Conservation (phyloP, 306 rosid genomes). For the Sindora glabra region DNA sequence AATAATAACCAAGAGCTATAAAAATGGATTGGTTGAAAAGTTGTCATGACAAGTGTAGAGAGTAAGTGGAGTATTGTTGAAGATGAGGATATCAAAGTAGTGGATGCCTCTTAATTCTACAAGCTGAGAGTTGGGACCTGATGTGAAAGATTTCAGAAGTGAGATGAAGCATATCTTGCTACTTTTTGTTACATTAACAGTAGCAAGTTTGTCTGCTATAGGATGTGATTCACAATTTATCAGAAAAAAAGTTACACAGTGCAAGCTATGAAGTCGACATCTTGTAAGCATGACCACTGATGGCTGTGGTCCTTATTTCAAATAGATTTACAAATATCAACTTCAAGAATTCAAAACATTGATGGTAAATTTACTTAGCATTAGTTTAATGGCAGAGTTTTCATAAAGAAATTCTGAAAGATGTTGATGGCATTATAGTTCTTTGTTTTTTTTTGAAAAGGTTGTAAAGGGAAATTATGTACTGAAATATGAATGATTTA, state of each 20-base stretch:
- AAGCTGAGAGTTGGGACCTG: too few species aligned
- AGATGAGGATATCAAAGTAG: too few species aligned
- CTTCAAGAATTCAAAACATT: background rate
- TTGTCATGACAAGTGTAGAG: too few species aligned
- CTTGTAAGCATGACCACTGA: background rate
- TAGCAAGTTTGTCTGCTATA: background rate
- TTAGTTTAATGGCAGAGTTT: background rate
- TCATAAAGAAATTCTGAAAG: background rate
- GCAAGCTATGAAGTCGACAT: slow-evolving; percentile 6
- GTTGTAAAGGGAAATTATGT: background rate
- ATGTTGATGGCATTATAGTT: too few species aligned
- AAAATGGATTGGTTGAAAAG: too few species aligned
- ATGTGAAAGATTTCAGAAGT: background rate
- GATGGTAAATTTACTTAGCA: background rate
- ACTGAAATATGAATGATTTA: background rate
- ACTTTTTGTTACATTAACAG: background rate
- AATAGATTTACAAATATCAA: background rate
- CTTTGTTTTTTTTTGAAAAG: too few species aligned
- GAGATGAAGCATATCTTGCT: background rate
- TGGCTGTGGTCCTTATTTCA: slow-evolving; percentile 16
- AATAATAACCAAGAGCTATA: too few species aligned
- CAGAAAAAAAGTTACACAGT: background rate
- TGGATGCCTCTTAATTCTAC: too few species aligned
- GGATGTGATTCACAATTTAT: background rate
- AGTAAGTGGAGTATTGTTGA: too few species aligned